Conservation (phyloP, 2,329 filamentous ascomycete species). For the Karstenula rhodostoma region DNA sequence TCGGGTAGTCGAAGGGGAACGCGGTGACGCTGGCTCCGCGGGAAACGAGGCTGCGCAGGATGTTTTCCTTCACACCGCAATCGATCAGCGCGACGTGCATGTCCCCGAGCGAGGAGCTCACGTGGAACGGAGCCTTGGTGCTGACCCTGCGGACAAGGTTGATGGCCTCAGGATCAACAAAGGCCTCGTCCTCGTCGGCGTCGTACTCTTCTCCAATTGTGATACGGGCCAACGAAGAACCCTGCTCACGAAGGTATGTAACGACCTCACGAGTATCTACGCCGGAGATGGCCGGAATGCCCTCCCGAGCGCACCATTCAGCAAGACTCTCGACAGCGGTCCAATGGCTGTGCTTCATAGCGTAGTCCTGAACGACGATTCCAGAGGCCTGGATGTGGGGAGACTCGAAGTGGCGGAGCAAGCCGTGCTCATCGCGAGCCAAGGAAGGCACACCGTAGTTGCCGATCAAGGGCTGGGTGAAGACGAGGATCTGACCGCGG, state of each 20-base stretch:
- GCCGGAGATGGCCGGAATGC: slow-evolving; percentile 93
- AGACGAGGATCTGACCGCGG: slow-evolving; percentile 92
- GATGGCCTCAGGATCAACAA: slow-evolving; percentile 93
- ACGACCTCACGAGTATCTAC: slow-evolving; percentile 98
- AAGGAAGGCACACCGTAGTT: slow-evolving; percentile 97
- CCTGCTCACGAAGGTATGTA: slow-evolving; percentile 93
- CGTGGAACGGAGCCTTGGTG: slow-evolving; percentile 97
- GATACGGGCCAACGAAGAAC: slow-evolving; percentile 93
- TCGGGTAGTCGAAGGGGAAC: slow-evolving; percentile 96
- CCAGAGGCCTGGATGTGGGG: slow-evolving; percentile 96
- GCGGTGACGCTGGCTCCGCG: slow-evolving; percentile 92
- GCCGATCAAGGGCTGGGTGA: slow-evolving; percentile 96
- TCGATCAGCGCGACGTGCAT: slow-evolving; percentile 95
- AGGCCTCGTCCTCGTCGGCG: slow-evolving; percentile 96
- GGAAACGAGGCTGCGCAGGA: slow-evolving; percentile 89
- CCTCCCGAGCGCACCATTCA: slow-evolving; percentile 95
- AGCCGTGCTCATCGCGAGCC: slow-evolving; percentile 83
- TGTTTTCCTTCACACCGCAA: slow-evolving; percentile 99
- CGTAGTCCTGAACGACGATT: slow-evolving; percentile 94
- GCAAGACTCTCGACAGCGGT: slow-evolving; percentile 93
- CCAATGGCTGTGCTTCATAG: slow-evolving; percentile 96
- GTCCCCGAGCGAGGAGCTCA: slow-evolving; percentile 81
- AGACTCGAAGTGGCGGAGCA: slow-evolving; percentile 98
- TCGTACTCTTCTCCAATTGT: slow-evolving; percentile 97
- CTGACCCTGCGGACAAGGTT: slow-evolving; percentile 96